These are phyloP conservation scores for Domatiomyces globalis DNA, from an alignment of 2,329 filamentous ascomycete species.

Conservation along the genomic window DNA sequence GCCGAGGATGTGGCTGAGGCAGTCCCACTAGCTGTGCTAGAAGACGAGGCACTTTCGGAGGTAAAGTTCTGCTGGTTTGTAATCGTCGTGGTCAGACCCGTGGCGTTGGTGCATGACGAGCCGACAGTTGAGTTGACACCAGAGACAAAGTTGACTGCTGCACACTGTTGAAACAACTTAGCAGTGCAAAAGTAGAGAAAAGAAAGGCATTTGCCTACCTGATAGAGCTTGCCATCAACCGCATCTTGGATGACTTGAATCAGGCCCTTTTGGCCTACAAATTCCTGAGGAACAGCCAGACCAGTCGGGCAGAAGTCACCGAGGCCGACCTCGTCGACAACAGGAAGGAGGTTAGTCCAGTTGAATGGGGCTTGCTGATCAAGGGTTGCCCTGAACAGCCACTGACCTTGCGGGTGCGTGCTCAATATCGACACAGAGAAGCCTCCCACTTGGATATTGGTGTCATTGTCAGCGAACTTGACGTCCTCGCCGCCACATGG, in stretches of 20 bases:
- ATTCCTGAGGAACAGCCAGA: conserved; percentile 27
- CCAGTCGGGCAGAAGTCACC: conserved; percentile 53
- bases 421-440: conserved; percentile 35
- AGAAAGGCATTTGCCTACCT: conserved; percentile 3
- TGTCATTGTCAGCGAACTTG: conserved; percentile 29
- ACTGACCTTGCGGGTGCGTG: conserved; percentile 14
- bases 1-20: conserved; percentile 5
- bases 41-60: neutral
- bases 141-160: conserved; percentile 13
- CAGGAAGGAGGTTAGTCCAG: conserved; percentile 45
- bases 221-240: conserved; percentile 12
- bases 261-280: conserved; percentile 8
- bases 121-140: conserved; percentile 8
- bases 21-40: neutral
- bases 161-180: conserved; percentile 6
- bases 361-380: conserved; percentile 49
- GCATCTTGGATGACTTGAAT: conserved; percentile 11
- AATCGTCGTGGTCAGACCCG: conserved; percentile 35
- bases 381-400: conserved; percentile 34
- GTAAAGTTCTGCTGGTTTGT: conserved; percentile 10
- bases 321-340: conserved; percentile 45
- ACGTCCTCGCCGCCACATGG: conserved; percentile 37
- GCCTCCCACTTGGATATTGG: conserved; percentile 34
- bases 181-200: neutral
- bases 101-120: conserved; percentile 45